These are phyloP conservation scores for Trichosporon inkin DNA, from an alignment of 1,284 basidiomycete genomes.

Conservation along the genomic window DNA sequence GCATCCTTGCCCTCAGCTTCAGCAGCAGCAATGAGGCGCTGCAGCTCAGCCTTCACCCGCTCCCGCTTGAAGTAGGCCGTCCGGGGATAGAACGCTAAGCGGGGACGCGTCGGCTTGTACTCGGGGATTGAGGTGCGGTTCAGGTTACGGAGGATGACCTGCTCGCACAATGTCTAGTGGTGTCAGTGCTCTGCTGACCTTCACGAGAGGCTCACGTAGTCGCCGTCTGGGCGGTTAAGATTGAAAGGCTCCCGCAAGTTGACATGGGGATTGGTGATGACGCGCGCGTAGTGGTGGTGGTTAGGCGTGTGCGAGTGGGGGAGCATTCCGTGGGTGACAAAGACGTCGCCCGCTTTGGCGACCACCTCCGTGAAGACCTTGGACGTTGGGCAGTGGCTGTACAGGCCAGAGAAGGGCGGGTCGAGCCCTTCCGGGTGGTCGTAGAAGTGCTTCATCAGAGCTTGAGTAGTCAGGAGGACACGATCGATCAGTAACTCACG, in stretches of 20 bases:
- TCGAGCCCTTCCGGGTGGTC: conserved; percentile 35
- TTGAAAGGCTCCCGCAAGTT: conserved; percentile 33
- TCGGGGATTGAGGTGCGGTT: conserved; percentile 29
- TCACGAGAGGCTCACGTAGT: conserved; percentile 15
- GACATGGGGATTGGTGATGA: conserved; percentile 39
- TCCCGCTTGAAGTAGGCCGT: conserved; percentile 33
- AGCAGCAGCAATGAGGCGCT: conserved; percentile 29
- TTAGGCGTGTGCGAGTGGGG: conserved; percentile 32
- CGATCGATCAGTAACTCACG: neutral
- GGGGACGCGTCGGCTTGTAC: conserved; percentile 28
- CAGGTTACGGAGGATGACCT: conserved; percentile 35
- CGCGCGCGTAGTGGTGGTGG: conserved; percentile 32
- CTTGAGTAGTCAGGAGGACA: too few species aligned
- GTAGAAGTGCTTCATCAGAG: conserved; percentile 26
- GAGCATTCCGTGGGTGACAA: conserved; percentile 35
- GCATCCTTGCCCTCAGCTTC: conserved; percentile 16
- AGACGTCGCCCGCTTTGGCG: conserved; percentile 31
- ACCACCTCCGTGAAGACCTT: conserved; percentile 21
- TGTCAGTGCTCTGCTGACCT: too few species aligned
- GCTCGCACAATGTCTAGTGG: conserved; percentile 28
- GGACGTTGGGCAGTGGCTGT: conserved; percentile 20
- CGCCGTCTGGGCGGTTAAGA: conserved; percentile 33
- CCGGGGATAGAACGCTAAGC: conserved; percentile 30
- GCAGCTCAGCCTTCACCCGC: conserved; percentile 24
- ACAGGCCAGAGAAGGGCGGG: conserved; percentile 24